Conservation (phyloP, 2,329 filamentous ascomycete genomes). For the Ophiostoma sp. region DNA sequence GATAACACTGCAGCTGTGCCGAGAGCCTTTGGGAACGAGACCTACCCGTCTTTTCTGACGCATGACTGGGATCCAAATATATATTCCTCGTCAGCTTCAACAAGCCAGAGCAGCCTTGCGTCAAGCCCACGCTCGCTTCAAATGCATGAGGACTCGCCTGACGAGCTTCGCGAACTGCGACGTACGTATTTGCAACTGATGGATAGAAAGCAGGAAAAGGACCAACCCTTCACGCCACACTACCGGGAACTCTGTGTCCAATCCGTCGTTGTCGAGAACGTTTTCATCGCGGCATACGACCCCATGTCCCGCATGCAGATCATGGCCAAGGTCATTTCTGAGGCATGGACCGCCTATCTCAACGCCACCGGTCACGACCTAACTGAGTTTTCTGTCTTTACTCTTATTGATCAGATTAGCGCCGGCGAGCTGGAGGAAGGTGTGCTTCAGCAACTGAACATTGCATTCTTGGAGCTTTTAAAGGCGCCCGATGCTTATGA, state of each 20-base stretch:
- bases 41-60: background rate
- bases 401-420: background rate
- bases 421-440: background rate
- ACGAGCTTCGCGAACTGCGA: background rate
- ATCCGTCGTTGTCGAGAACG: background rate
- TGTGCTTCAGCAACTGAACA: background rate
- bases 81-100: background rate
- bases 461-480: background rate
- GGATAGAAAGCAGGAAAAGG: background rate
- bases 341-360: background rate
- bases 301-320: background rate
- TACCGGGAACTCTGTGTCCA: background rate
- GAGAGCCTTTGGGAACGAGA: background rate
- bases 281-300: background rate
- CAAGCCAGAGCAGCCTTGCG: background rate
- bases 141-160: background rate
- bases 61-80: background rate
- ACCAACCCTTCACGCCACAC: background rate
- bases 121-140: background rate
- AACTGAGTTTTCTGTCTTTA: background rate
- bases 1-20: background rate
- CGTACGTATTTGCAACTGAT: background rate
- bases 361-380: background rate
- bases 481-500: background rate
- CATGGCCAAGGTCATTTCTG: background rate